These are phyloP conservation scores for Cairneyella variabilis DNA, from an alignment of 495 filamentous ascomycete genomes.

Conservation along the genomic window DNA sequence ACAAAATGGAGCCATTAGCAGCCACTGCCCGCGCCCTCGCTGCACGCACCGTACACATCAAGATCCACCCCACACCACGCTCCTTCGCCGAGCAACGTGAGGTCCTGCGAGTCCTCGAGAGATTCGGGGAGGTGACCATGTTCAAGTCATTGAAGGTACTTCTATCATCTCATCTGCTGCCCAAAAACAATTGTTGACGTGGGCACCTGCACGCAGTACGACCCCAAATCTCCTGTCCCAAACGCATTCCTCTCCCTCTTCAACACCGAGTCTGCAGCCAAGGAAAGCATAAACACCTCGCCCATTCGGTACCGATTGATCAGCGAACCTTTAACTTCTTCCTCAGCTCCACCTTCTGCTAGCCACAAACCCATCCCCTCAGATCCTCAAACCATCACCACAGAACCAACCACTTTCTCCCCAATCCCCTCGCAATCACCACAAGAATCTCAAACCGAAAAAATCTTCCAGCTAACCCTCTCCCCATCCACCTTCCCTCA, in stretches of 20 bases:
- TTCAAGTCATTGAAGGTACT: slow-evolving; percentile 69
- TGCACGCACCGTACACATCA: slow-evolving; percentile 53
- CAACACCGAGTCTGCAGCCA: slow-evolving; percentile 10
- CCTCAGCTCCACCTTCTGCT: slow-evolving; percentile 19
- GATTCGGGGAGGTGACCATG: slow-evolving; percentile 70
- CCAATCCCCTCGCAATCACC: too few relatives aligned
- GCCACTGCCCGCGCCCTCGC: slow-evolving; percentile 6
- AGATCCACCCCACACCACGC: slow-evolving; percentile 57
- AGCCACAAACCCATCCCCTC: slow-evolving; percentile 11
- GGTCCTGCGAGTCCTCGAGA: slow-evolving; percentile 66
- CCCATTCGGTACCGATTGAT: slow-evolving; percentile 39
- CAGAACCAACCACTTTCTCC: too few relatives aligned
- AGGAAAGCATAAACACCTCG: slow-evolving; percentile 10
- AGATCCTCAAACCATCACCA: neutral
- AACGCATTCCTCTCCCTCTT: slow-evolving; percentile 37
- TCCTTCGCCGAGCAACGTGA: slow-evolving; percentile 68
- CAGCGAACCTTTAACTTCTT: slow-evolving; percentile 21
- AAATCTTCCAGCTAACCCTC: slow-evolving; percentile 36
- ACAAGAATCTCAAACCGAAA: slow-evolving; percentile 22
- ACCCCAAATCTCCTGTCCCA: slow-evolving; percentile 25
- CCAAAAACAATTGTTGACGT: neutral
- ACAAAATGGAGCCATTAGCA: neutral
- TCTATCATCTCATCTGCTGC: neutral
- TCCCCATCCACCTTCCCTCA: slow-evolving; percentile 34
- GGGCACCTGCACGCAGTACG: slow-evolving; percentile 14